These are phyloP conservation scores for Colletotrichum truncatum DNA, from an alignment of 2,329 filamentous ascomycete species.

Conservation along the genomic window DNA sequence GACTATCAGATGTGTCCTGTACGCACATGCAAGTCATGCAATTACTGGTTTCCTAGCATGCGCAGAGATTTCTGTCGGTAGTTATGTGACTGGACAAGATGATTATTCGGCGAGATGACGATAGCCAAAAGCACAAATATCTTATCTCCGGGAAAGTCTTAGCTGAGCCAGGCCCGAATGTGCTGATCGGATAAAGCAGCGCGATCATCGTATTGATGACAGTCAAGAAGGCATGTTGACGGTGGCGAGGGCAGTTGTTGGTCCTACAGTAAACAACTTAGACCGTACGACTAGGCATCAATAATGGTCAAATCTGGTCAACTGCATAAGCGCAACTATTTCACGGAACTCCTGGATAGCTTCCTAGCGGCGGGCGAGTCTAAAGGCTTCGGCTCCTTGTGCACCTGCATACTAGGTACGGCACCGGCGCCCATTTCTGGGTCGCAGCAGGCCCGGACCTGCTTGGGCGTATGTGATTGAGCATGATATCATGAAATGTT, in stretches of 20 bases:
- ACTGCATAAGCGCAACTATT: constrained; percentile 35
- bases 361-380: constrained; percentile 22
- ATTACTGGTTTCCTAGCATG: background rate
- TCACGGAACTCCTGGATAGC: constrained; percentile 7
- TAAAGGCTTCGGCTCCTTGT: constrained; percentile 1
- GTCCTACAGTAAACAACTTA: background rate
- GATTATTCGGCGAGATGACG: constrained; percentile 7
- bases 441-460: constrained; percentile 17
- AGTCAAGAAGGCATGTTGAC: background rate
- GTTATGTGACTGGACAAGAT: constrained; percentile 8
- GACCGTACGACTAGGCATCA: background rate
- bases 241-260: background rate
- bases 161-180: background rate
- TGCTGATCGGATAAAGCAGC: background rate
- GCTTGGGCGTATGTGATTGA: constrained; percentile 5
- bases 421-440: background rate
- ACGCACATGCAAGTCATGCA: constrained; percentile 29
- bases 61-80: background rate
- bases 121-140: background rate
- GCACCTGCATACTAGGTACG: constrained; percentile 15
- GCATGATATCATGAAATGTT: constrained; percentile 4
- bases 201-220: background rate
- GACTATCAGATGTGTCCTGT: constrained; percentile 20
- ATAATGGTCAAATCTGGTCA: constrained; percentile 8
- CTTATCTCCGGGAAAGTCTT: constrained; percentile 24